phyloP scores from a whole-genome alignment of 2,329 filamentous ascomycete species.

The Bipolaris sorokiniana region DNA sequence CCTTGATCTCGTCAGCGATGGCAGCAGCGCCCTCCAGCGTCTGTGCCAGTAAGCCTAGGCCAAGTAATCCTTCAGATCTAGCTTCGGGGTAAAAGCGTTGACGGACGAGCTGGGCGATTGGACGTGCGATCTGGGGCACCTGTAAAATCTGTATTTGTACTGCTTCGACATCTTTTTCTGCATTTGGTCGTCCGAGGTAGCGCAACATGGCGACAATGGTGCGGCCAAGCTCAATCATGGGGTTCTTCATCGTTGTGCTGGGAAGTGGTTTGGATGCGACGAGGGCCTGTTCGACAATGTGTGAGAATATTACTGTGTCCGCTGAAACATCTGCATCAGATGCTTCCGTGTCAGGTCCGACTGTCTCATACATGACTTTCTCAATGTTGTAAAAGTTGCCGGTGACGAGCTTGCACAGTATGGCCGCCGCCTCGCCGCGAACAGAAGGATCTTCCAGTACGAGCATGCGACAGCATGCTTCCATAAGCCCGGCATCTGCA shows the following conservation, averaged over 20 bases:
- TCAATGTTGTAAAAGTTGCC: slow-evolving; percentile 42
- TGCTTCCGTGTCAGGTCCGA: slow-evolving; percentile 22
- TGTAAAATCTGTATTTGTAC: slow-evolving; percentile 35
- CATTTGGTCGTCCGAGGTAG: slow-evolving; percentile 25
- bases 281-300: slow-evolving; percentile 40
- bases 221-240: slow-evolving; percentile 43
- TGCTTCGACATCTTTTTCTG: slow-evolving; percentile 32
- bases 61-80: slow-evolving; percentile 45
- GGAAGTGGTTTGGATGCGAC: slow-evolving; percentile 40
- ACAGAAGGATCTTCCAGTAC: slow-evolving; percentile 38
- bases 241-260: slow-evolving; percentile 49
- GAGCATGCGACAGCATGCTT: slow-evolving; percentile 40
- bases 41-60: slow-evolving; percentile 45
- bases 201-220: slow-evolving; percentile 35
- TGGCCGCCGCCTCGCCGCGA: slow-evolving; percentile 44
- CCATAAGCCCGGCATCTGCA: slow-evolving; percentile 40
- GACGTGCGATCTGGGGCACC: slow-evolving; percentile 39
- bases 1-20: slow-evolving; percentile 38
- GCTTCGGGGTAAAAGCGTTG: slow-evolving; percentile 47
- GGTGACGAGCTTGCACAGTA: slow-evolving; percentile 44
- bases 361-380: slow-evolving; percentile 33
- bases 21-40: slow-evolving; percentile 34
- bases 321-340: slow-evolving; percentile 23
- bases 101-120: slow-evolving; percentile 40
- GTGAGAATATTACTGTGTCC: slow-evolving; percentile 34